Percentiles rank a stretch among this genome's conserved stretches.
phyloP scores from a whole-genome alignment of 495 filamentous ascomycete genomes.

The Trichoderma parareesei region DNA sequence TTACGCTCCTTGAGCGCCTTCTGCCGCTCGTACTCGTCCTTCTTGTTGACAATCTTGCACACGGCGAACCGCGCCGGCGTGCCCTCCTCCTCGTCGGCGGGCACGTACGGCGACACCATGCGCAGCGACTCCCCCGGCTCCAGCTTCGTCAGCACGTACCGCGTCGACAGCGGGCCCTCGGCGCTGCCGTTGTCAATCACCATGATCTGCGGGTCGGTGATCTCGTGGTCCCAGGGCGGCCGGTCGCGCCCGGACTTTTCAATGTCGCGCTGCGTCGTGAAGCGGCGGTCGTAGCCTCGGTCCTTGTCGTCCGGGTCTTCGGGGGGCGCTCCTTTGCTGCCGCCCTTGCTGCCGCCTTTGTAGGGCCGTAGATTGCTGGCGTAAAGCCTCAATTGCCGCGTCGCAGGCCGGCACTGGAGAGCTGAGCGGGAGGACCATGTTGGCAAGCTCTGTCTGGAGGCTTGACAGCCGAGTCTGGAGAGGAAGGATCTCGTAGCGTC shows the following conservation, averaged over 20 bases:
- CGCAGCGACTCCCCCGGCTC: constrained; percentile 47
- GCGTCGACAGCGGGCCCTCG: constrained; percentile 11
- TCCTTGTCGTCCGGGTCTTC: neutral
- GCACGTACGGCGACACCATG: constrained; percentile 39
- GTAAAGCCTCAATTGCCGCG: neutral
- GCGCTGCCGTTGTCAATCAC: constrained; percentile 43
- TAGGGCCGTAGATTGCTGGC: neutral
- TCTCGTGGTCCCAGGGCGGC: constrained; percentile 44
- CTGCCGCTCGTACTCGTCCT: constrained; percentile 15
- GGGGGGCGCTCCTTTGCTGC: neutral
- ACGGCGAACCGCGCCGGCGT: constrained; percentile 34
- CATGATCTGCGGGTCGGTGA: constrained; percentile 42
- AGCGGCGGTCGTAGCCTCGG: neutral
- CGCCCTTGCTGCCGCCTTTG: neutral
- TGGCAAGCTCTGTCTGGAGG: neutral
- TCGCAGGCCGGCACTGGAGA: neutral
- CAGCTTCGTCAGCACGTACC: constrained; percentile 38
- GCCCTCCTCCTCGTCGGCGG: constrained; percentile 4
- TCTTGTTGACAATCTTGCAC: constrained; percentile 55
- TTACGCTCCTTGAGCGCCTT: constrained; percentile 20
- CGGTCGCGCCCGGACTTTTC: constrained; percentile 6
- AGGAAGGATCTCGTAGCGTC: neutral
- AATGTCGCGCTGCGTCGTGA: neutral
- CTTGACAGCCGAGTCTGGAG: neutral
- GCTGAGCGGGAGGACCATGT: neutral